Evolutionary conservation across 2,329 filamentous ascomycete genomes (phyloP).

Genomic region (Diaporthe ampelina): DNA sequence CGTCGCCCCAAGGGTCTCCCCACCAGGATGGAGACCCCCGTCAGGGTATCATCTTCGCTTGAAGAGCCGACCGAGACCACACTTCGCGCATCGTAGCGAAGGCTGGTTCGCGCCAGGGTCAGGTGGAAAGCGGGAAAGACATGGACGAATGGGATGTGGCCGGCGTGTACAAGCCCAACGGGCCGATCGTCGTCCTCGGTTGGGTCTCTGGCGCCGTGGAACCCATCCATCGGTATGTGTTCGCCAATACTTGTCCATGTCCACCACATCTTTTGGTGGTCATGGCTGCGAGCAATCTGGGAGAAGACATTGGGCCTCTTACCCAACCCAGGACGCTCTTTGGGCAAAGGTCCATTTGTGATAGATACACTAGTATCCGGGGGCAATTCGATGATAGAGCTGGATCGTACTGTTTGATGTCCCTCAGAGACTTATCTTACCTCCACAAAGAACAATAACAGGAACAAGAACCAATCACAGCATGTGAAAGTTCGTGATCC

Average conservation of each 20-base stretch:
- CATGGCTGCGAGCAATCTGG: neutral
- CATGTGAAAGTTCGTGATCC: neutral
- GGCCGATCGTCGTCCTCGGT: neutral
- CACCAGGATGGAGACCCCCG: neutral
- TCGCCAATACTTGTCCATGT: neutral
- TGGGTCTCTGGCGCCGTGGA: neutral
- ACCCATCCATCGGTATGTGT: neutral
- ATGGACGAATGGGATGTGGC: neutral
- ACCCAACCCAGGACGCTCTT: neutral
- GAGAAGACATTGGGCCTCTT: neutral
- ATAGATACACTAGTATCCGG: too few species aligned
- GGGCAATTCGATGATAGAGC: neutral
- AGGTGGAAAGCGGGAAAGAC: neutral
- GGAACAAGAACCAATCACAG: neutral
- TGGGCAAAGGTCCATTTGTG: neutral
- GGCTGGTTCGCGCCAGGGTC: neutral
- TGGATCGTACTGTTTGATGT: neutral
- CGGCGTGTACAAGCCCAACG: neutral
- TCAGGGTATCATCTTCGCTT: neutral
- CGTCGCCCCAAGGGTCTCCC: too few species aligned
- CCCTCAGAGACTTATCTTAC: neutral
- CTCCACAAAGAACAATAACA: too few species aligned
- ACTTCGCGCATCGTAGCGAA: neutral
- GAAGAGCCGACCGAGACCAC: neutral
- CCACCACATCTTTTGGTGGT: neutral